phyloP scores from a whole-genome alignment of 108 stramenopile species.

The Discostella pseudostelligera region DNA sequence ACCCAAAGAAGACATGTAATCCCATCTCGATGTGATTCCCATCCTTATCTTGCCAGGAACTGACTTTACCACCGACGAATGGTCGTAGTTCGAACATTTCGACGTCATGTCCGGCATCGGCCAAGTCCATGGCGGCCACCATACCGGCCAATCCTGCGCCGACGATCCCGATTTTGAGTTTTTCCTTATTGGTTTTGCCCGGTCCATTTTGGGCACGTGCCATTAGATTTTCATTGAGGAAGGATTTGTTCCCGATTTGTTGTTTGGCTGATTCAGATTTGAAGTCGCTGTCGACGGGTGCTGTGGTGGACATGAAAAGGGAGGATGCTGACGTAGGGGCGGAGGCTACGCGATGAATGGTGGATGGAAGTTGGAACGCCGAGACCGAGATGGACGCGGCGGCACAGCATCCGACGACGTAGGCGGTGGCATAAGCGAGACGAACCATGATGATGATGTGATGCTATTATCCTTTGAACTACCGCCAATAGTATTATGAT shows the following conservation, averaged over 20 bases:
- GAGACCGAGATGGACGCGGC: not conserved
- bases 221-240: constrained; percentile 86
- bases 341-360: not conserved
- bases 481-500: too few species aligned
- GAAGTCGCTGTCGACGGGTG: constrained; percentile 43
- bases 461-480: too few species aligned
- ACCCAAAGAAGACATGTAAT: constrained; percentile 96
- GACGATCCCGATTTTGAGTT: constrained; percentile 90
- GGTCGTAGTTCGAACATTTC: constrained; percentile 94
- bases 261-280: constrained; percentile 79
- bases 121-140: constrained; percentile 95
- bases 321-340: too few species aligned
- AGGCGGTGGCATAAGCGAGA: constrained; percentile 26
- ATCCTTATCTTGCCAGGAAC: constrained; percentile 93
- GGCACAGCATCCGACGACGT: constrained; percentile 7
- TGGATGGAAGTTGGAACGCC: constrained; percentile 26
- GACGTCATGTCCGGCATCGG: constrained; percentile 94
- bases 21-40: constrained; percentile 99
- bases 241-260: constrained; percentile 85
- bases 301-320: constrained; percentile 10
- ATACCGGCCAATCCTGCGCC: constrained; percentile 93
- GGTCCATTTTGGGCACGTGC: constrained; percentile 87
- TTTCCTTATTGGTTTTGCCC: constrained; percentile 69
- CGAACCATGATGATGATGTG: constrained; percentile 19
- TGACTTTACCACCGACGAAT: constrained; percentile 93